Conservation (phyloP, 176 grass and related monocot genomes). For the Aegilops sharonensis region DNA sequence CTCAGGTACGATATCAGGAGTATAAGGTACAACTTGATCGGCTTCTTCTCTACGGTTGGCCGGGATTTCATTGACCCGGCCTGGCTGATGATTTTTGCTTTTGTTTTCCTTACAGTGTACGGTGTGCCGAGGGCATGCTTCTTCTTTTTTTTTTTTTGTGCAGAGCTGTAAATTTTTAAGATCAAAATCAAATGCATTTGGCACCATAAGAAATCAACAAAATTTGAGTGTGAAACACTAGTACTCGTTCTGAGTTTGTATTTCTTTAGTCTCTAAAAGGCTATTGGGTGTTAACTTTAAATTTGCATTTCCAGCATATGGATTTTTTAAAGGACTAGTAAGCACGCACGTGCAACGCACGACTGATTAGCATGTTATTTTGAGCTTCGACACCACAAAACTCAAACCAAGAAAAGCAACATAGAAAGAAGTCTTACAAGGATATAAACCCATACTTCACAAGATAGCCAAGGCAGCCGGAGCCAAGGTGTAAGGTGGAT, state of each 20-base stretch:
- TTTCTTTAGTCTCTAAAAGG: neutral
- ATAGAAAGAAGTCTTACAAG: no score
- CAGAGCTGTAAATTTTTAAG: neutral
- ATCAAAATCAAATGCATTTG: neutral
- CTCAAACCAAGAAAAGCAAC: no score
- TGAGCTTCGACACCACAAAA: no score
- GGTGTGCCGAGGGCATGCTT: neutral
- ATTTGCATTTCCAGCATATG: neutral
- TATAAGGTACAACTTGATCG: neutral
- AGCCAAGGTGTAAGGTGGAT: no score
- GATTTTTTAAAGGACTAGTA: neutral
- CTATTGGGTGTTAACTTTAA: neutral
- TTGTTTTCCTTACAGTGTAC: neutral
- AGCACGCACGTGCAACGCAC: no score
- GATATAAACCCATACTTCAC: no score
- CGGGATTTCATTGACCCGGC: no score
- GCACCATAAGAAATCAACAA: neutral
- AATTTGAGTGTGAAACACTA: neutral
- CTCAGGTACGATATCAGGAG: neutral
- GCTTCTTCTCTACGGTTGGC: no score
- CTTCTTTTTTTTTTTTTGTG: no score
- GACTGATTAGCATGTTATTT: no score
- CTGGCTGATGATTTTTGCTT: no score
- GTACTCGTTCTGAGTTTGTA: neutral
- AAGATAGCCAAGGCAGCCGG: no score